Conservation (phyloP, 805 yeast genomes). For the Wickerhamiella nectarea region DNA sequence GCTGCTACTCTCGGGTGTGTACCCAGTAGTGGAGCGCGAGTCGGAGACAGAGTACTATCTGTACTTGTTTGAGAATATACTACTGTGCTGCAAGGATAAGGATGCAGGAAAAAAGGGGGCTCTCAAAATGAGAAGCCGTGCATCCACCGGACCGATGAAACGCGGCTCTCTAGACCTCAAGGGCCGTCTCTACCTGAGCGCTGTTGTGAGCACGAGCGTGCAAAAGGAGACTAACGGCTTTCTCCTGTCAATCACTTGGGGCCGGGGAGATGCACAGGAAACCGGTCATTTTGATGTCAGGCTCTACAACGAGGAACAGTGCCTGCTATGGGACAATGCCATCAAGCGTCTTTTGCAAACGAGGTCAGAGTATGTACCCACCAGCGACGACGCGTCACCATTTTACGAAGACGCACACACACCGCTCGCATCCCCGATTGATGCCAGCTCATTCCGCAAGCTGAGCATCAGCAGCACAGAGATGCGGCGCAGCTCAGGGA, state of each 20-base stretch:
- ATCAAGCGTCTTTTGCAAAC: slow-evolving; percentile 15
- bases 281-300: slow-evolving; percentile 74
- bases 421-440: slow-evolving; percentile 7
- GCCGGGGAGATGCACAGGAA: slow-evolving; percentile 54
- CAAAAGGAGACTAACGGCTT: slow-evolving; percentile 21
- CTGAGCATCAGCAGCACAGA: slow-evolving; percentile 2
- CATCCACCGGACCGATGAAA: slow-evolving; percentile 16
- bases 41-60: slow-evolving; percentile 79
- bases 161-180: slow-evolving; percentile 40
- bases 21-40: slow-evolving; percentile 42
- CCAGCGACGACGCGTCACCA: slow-evolving; percentile 9
- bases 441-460: slow-evolving; percentile 6
- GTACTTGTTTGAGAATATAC: slow-evolving; percentile 66
- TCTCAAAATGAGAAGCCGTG: slow-evolving; percentile 35
- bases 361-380: background rate
- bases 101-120: slow-evolving; percentile 37
- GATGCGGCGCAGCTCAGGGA: slow-evolving; percentile 1
- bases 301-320: slow-evolving; percentile 68
- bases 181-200: slow-evolving; percentile 71
- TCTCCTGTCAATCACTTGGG: slow-evolving; percentile 25
- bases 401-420: slow-evolving; percentile 13
- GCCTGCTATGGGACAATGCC: slow-evolving; percentile 60
- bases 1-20: slow-evolving; percentile 57
- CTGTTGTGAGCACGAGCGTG: slow-evolving; percentile 35
- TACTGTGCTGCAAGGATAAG: slow-evolving; percentile 51